phyloP scores from a whole-genome alignment of 78 protist genomes.

The Speleostelium caveatum region DNA sequence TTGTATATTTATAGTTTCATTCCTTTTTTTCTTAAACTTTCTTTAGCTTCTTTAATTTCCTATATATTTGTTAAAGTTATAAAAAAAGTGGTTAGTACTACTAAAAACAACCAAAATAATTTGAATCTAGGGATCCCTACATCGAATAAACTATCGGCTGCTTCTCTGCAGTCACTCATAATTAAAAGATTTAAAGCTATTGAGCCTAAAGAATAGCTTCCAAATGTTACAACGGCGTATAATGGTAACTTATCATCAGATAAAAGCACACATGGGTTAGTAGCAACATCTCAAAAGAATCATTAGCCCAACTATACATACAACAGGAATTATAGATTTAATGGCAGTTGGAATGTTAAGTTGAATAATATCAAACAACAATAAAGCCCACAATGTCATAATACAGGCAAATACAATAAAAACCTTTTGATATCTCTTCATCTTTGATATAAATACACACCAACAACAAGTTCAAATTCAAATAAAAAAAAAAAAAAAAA shows the following conservation, averaged over 20 bases:
- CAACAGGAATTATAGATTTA: conserved; percentile 52
- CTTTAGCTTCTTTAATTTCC: conserved; percentile 71
- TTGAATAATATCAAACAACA: conserved; percentile 2
- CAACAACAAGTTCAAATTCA: background rate
- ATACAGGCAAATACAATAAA: background rate
- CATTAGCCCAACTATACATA: background rate
- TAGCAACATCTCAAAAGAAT: background rate
- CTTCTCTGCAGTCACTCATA: conserved; percentile 77
- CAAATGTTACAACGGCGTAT: conserved; percentile 51
- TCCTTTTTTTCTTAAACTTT: conserved; percentile 63
- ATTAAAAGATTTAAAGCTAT: conserved; percentile 57
- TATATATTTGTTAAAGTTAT: background rate
- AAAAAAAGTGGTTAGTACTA: background rate
- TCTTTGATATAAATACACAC: too few relatives aligned
- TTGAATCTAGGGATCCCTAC: conserved; percentile 7
- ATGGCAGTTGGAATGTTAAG: conserved; percentile 23
- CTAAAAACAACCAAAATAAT: background rate
- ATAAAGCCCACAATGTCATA: conserved; percentile 20
- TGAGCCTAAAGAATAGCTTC: conserved; percentile 68
- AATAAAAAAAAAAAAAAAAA: too few relatives aligned
- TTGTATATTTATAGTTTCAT: conserved; percentile 31
- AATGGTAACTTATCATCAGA: conserved; percentile 65
- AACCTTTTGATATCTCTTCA: conserved; percentile 73
- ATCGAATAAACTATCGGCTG: conserved; percentile 65
- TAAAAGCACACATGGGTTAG: background rate